These are phyloP conservation scores for Petunia axillaris DNA, from an alignment of 257 asterid species.

Conservation along the genomic window DNA sequence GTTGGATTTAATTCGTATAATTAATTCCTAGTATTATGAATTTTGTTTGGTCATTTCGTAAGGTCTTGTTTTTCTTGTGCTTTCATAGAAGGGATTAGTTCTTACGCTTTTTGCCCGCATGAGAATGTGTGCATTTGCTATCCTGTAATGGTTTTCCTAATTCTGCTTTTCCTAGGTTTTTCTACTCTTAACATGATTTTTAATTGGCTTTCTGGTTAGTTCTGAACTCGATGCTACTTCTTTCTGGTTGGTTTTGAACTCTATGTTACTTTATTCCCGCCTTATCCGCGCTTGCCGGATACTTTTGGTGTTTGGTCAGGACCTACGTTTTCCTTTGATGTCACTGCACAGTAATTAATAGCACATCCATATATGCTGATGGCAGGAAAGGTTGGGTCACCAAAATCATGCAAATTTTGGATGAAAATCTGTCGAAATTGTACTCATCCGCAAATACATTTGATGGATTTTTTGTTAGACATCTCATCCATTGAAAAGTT, in stretches of 20 bases:
- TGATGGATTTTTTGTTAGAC: no score
- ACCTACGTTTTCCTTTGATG: not conserved
- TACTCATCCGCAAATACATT: no score
- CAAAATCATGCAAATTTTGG: no score
- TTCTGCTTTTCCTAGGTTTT: not conserved
- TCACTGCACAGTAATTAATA: no score
- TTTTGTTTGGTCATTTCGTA: not conserved
- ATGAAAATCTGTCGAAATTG: no score
- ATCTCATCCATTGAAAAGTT: no score
- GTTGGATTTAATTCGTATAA: not conserved
- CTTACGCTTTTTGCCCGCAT: not conserved
- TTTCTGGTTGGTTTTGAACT: not conserved
- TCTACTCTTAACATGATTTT: not conserved
- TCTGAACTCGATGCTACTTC: slow-evolving; percentile 11
- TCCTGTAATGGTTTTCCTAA: not conserved
- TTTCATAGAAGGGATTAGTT: not conserved
- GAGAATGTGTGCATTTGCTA: not conserved
- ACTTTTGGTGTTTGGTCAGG: no score
- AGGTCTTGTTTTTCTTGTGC: not conserved
- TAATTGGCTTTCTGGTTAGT: slow-evolving; percentile 1
- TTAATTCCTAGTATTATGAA: not conserved
- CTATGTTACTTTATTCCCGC: not conserved
- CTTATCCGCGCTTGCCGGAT: slow-evolving; percentile 11
- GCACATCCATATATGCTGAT: no score
- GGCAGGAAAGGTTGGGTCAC: no score